Evolutionary conservation across 805 yeast genomes (phyloP), one percentile per base, ranked within the genome.

Genomic region (Suhomyces prunicola): DNA sequence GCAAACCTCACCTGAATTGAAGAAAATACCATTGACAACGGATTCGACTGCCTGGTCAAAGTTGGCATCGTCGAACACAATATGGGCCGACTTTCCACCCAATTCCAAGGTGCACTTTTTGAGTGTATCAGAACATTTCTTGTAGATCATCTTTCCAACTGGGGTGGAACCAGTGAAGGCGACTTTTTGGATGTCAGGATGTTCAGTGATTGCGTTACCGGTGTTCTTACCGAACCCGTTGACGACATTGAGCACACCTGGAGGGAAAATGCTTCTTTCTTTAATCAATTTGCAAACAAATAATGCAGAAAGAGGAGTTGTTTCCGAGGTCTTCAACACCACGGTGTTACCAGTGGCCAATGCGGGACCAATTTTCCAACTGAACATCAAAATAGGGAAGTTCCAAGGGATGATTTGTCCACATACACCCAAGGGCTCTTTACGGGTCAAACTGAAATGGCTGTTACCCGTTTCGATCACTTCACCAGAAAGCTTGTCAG

Each of bases 311-410:
- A 88, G 76, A 9, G 94, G 93, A 6, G 93, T 87, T 58, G 84
- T 72, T 70, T 88, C 93, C 53, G 90, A 85, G 2, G 89, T 79
- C 69, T 87, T 87, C 67, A 87, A 78, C 46, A 87, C 83, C 46
- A 86, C 79, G 12, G 83, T 78, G 69, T 88, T 87, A 51, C 94
- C 94, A 50, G 89, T 85, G 42, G 91, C 90, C 56, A 87, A 71
- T 9, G 94, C 93, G 23, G 93, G 93, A 29, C 87, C 90, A 61
- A 87, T 74, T 69, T 87, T 87, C 93, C 93, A 88, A 22, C 87
- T 77, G n/a, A 87, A 83, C 90, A 87, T 85, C 35, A 78, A 73
- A 57, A 75, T 58, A 10, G 90, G 89, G 65, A 82, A 85, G 71
- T 85, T 85, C 88, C 89, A 85, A 26, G 90, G 89, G 53, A 85